A percentile compares a stretch with the other conserved stretches of the same genome.
These are phyloP conservation scores for Fonsecaea nubica DNA, from an alignment of 2,329 filamentous ascomycete species.

Conservation along the genomic window DNA sequence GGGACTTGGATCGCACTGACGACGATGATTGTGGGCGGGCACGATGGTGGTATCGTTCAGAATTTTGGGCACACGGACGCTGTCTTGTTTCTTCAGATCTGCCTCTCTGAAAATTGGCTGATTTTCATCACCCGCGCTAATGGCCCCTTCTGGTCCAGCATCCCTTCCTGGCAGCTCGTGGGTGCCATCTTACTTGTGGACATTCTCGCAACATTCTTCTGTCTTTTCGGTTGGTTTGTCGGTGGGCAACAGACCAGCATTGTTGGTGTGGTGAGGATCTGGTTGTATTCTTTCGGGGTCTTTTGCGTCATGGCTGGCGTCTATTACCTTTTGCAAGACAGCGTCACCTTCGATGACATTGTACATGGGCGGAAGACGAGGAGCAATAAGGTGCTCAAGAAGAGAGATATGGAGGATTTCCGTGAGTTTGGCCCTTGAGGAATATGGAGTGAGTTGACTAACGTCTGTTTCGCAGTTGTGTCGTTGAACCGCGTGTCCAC, in stretches of 20 bases:
- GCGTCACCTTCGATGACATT: constrained; percentile 82
- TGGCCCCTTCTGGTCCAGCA: constrained; percentile 88
- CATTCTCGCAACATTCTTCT: constrained; percentile 83
- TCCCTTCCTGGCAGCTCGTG: constrained; percentile 83
- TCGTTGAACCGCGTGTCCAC: constrained; percentile 88
- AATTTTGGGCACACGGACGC: constrained; percentile 83
- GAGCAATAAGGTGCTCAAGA: constrained; percentile 79
- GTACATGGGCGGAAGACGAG: constrained; percentile 80
- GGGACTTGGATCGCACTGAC: constrained; percentile 90
- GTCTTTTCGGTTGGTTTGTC: constrained; percentile 83
- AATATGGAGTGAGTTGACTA: constrained; percentile 13
- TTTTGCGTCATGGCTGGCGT: constrained; percentile 81
- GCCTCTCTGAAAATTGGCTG: constrained; percentile 91
- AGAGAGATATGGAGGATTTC: constrained; percentile 86
- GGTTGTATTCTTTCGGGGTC: constrained; percentile 89
- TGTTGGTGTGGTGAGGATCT: constrained; percentile 84
- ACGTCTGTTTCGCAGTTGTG: constrained; percentile 71
- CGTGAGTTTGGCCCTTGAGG: constrained; percentile 63
- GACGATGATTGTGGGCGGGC: constrained; percentile 73
- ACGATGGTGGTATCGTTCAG: constrained; percentile 84
- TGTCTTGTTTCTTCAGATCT: constrained; percentile 87
- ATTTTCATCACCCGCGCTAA: constrained; percentile 96
- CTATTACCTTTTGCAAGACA: constrained; percentile 83
- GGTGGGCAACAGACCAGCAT: constrained; percentile 70
- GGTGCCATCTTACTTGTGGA: constrained; percentile 83